Percentiles rank a stretch among this genome's conserved stretches.
phyloP scores from a whole-genome alignment of 2,329 filamentous ascomycete genomes.

The Trichoderma harzianum region DNA sequence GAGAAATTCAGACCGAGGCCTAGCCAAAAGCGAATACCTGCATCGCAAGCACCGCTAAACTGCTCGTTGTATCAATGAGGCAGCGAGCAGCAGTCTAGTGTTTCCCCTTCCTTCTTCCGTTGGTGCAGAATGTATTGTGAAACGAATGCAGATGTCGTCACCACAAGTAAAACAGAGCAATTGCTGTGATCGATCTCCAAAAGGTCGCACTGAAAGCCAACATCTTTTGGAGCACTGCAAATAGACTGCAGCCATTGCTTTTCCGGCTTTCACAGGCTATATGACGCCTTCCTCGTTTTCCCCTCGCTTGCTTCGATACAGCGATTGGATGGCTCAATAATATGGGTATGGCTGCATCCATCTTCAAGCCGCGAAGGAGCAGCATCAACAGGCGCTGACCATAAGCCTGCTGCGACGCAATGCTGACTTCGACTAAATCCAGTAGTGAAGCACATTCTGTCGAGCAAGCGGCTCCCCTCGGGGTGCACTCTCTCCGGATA shows the following conservation, averaged over 20 bases:
- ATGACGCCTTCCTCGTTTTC: background rate
- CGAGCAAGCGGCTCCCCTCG: background rate
- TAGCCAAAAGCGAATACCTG: background rate
- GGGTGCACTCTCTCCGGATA: background rate
- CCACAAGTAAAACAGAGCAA: background rate
- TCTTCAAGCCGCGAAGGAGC: background rate
- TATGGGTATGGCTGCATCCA: background rate
- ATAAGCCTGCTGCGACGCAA: background rate
- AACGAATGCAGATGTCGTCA: background rate
- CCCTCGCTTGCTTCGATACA: background rate
- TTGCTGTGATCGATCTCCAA: background rate
- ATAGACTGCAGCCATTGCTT: background rate
- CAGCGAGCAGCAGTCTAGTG: background rate
- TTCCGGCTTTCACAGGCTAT: background rate
- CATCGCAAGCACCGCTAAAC: background rate
- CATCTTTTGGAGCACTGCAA: background rate
- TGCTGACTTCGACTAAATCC: background rate
- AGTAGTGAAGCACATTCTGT: background rate
- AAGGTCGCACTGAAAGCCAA: background rate
- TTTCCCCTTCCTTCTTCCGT: background rate
- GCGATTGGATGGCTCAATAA: background rate
- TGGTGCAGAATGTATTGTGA: background rate
- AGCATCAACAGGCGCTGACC: background rate
- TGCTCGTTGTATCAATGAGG: background rate
- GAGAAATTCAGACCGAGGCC: background rate